phyloP scores from a whole-genome alignment of 805 yeast genomes.

The Kodamaea neixiangensis region DNA sequence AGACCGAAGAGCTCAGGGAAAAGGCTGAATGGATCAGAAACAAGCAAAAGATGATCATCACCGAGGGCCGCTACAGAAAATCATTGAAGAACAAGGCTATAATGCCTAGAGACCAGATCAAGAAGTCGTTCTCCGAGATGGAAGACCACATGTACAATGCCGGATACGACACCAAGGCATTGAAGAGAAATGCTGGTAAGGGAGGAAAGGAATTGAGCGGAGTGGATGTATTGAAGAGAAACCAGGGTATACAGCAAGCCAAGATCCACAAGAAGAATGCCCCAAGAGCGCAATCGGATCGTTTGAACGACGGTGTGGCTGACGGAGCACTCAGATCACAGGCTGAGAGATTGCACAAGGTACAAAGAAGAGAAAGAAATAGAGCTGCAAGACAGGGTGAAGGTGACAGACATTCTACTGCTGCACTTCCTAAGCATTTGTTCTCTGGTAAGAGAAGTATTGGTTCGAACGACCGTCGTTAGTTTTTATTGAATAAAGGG shows the following conservation, averaged over 20 bases:
- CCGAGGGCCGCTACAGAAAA: conserved; percentile 84
- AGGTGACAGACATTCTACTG: conserved; percentile 88
- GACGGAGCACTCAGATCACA: conserved; percentile 80
- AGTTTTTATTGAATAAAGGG: conserved; percentile 16
- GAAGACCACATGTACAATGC: conserved; percentile 86
- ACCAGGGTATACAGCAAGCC: conserved; percentile 43
- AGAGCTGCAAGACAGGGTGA: conserved; percentile 93
- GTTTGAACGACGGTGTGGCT: conserved; percentile 82
- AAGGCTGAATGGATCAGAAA: conserved; percentile 96
- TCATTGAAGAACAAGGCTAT: conserved; percentile 82
- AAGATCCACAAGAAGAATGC: conserved; percentile 47
- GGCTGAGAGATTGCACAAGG: conserved; percentile 83
- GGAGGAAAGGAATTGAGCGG: conserved; percentile 56
- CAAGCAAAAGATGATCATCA: conserved; percentile 91
- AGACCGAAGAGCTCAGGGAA: conserved; percentile 56
- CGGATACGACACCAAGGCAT: conserved; percentile 80
- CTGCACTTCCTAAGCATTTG: conserved; percentile 88
- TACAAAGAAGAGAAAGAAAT: conserved; percentile 92
- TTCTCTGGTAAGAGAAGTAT: conserved; percentile 96
- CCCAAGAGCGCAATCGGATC: conserved; percentile 66
- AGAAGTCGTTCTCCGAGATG: conserved; percentile 74
- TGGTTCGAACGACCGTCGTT: conserved; percentile 91
- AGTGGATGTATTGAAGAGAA: conserved; percentile 73
- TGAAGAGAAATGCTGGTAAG: conserved; percentile 43
- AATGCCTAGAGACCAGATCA: conserved; percentile 86